These are phyloP conservation scores for Komagataella populi DNA, from an alignment of 805 yeast species.

Conservation along the genomic window DNA sequence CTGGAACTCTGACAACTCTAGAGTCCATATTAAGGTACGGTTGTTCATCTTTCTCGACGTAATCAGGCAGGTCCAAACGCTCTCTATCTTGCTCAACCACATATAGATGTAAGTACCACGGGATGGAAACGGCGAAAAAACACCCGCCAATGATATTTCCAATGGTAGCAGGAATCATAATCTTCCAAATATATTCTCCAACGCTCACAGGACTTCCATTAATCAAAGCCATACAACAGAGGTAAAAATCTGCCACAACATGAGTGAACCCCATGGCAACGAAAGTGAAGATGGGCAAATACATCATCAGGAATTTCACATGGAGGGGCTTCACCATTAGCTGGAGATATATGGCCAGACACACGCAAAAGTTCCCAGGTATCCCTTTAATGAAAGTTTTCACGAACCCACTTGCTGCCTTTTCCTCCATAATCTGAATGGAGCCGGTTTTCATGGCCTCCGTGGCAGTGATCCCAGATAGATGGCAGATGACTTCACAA, in stretches of 20 bases:
- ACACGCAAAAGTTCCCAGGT: conserved; percentile 69
- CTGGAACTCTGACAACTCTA: conserved; percentile 47
- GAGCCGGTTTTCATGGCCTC: conserved; percentile 34
- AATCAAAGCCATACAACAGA: conserved; percentile 51
- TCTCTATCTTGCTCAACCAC: conserved; percentile 63
- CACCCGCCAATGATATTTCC: conserved; percentile 79
- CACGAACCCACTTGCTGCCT: conserved; percentile 32
- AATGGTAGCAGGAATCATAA: conserved; percentile 52
- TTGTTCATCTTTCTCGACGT: conserved; percentile 67
- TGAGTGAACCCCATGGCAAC: conserved; percentile 73
- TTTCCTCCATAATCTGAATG: conserved; percentile 26
- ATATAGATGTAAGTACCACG: conserved; percentile 61
- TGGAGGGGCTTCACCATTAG: conserved; percentile 70
- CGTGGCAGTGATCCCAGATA: conserved; percentile 32
- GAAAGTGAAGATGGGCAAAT: conserved; percentile 62
- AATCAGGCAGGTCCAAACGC: conserved; percentile 47
- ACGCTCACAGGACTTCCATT: conserved; percentile 55
- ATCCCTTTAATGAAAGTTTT: conserved; percentile 57
- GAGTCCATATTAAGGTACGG: conserved; percentile 70
- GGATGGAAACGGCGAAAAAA: conserved; percentile 46
- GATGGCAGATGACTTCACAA: conserved; percentile 46
- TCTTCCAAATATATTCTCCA: conserved; percentile 57
- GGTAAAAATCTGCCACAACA: conserved; percentile 71
- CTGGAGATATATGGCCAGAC: conserved; percentile 64
- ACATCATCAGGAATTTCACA: conserved; percentile 52